Evolutionary conservation across 1,284 basidiomycete species (phyloP).

Genomic region (Tilletia caries): DNA sequence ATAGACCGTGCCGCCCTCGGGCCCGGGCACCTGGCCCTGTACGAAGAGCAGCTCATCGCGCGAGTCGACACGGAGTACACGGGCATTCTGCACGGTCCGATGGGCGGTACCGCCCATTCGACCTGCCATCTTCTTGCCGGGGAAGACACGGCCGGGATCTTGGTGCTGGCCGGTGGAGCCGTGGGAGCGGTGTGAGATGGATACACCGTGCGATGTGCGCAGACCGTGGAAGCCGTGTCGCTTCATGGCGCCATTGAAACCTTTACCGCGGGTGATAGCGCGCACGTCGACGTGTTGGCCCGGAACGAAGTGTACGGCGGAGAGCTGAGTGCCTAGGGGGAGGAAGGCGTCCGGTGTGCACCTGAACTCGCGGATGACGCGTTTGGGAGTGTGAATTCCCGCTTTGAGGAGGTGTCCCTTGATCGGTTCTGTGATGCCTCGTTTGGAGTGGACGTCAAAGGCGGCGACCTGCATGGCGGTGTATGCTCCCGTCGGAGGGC

Average conservation of each 20-base stretch:
- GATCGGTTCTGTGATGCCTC: slow-evolving; percentile 72
- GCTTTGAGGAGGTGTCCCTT: slow-evolving; percentile 85
- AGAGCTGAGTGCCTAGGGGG: slow-evolving; percentile 81
- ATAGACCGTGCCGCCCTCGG: slow-evolving; percentile 58
- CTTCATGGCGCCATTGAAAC: slow-evolving; percentile 97
- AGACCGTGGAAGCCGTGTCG: slow-evolving; percentile 89
- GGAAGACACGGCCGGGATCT: slow-evolving; percentile 88
- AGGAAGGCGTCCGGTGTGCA: slow-evolving; percentile 84
- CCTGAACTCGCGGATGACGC: slow-evolving; percentile 81
- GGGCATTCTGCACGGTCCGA: slow-evolving; percentile 71
- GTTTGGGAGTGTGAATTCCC: slow-evolving; percentile 72
- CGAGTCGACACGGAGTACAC: slow-evolving; percentile 82
- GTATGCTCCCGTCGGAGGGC: slow-evolving; percentile 22
- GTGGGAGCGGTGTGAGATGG: slow-evolving; percentile 84
- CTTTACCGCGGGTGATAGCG: slow-evolving; percentile 91
- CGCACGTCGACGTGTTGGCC: slow-evolving; percentile 94
- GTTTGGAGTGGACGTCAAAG: slow-evolving; percentile 59
- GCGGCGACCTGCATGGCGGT: slow-evolving; percentile 56
- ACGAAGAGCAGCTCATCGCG: slow-evolving; percentile 83
- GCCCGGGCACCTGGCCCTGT: slow-evolving; percentile 61
- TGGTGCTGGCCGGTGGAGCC: slow-evolving; percentile 88
- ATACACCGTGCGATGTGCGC: slow-evolving; percentile 92
- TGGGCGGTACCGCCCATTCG: slow-evolving; percentile 69
- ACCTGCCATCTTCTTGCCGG: slow-evolving; percentile 98
- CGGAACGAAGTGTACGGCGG: slow-evolving; percentile 92